A percentile compares a stretch with the other conserved stretches of the same genome.
Evolutionary conservation across 78 protist species (phyloP).

Genomic region (Chrysochromulina parva): DNA sequence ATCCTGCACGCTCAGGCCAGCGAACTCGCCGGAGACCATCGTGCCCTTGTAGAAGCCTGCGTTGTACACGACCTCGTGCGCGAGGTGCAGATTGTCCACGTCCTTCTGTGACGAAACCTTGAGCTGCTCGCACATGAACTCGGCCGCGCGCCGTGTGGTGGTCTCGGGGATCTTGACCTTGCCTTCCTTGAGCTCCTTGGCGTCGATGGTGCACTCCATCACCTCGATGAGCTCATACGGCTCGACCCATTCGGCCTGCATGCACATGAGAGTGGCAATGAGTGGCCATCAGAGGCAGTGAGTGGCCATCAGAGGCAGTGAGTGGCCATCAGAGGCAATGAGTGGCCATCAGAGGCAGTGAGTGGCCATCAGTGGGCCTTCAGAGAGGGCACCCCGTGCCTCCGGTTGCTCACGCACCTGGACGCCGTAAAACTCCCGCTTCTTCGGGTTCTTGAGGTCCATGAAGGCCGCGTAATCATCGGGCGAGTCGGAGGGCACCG

Average conservation of each 20-base stretch:
- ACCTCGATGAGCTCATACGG: constrained; percentile 88
- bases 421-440: constrained; percentile 75
- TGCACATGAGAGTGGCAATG: too few species aligned
- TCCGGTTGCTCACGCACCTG: not conserved
- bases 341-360: too few species aligned
- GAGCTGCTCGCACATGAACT: constrained; percentile 79
- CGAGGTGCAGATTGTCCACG: constrained; percentile 75
- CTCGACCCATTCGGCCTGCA: constrained; percentile 70
- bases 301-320: too few species aligned
- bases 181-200: constrained; percentile 37
- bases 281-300: too few species aligned
- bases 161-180: not conserved
- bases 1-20: constrained; percentile 77
- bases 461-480: constrained; percentile 93
- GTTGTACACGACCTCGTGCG: constrained; percentile 88
- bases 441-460: constrained; percentile 81
- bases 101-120: constrained; percentile 86
- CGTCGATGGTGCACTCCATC: constrained; percentile 57
- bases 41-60: constrained; percentile 85
- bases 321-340: too few species aligned
- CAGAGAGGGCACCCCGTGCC: too few species aligned
- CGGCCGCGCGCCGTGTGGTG: constrained; percentile 60
- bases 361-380: too few species aligned
- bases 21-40: constrained; percentile 80
- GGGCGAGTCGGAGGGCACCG: constrained; percentile 94